Evolutionary conservation across 805 yeast species (phyloP).

Genomic region (Yamadazyma phyllophila): DNA sequence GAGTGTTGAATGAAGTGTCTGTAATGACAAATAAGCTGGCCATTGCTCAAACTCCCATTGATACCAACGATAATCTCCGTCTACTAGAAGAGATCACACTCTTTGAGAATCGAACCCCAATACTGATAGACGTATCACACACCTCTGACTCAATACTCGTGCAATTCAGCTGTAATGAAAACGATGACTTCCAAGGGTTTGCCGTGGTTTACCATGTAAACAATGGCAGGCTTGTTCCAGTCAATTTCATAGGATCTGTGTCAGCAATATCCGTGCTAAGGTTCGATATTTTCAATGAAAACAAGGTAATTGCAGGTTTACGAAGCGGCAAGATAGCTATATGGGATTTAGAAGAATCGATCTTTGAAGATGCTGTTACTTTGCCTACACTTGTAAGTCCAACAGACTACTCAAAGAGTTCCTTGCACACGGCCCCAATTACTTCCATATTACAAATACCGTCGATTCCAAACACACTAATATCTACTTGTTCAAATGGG

Average conservation of each 20-base stretch:
- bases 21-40: not conserved
- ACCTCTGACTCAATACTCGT: not conserved
- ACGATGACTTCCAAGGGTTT: conserved; percentile 20
- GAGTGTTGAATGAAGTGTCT: conserved; percentile 20
- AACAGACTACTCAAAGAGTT: conserved; percentile 14
- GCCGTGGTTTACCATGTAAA: conserved; percentile 34
- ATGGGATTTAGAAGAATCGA: conserved; percentile 41
- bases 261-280: conserved; percentile 38
- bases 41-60: not conserved
- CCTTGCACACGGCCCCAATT: conserved; percentile 21
- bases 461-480: conserved; percentile 10
- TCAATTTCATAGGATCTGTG: conserved; percentile 35
- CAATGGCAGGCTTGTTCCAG: conserved; percentile 17
- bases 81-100: not conserved
- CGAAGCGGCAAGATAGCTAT: conserved; percentile 49
- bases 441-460: conserved; percentile 20
- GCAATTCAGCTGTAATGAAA: conserved; percentile 1
- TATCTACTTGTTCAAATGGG: conserved; percentile 21
- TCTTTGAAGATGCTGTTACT: conserved; percentile 13
- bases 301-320: conserved; percentile 48
- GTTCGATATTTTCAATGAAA: conserved; percentile 38
- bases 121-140: conserved; percentile 31
- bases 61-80: not conserved
- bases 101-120: conserved; percentile 13
- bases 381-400: conserved; percentile 26